A percentile compares a stretch with the other conserved stretches of the same genome.
Evolutionary conservation across 2,329 filamentous ascomycete species (phyloP).

Genomic region (Pyrenophora teres): DNA sequence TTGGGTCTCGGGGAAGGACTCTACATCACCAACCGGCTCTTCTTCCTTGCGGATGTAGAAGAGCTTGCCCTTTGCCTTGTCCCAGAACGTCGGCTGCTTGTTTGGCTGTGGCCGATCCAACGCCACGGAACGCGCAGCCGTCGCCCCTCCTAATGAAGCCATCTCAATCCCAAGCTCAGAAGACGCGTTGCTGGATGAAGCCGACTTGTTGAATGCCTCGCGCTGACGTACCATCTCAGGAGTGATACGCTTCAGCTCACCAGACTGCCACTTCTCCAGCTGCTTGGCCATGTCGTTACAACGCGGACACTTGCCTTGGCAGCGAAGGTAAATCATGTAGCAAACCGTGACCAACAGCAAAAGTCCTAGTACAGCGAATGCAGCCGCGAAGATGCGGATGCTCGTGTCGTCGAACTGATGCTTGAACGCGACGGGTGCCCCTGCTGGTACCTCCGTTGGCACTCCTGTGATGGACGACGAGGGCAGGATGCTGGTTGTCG

Average conservation of each 20-base stretch:
- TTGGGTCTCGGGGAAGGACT: neutral
- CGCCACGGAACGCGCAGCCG: neutral
- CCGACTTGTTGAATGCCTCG: neutral
- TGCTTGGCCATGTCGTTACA: constrained; percentile 7
- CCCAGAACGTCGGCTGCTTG: constrained; percentile 4
- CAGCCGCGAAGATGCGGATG: constrained; percentile 1
- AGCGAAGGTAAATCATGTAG: constrained; percentile 10
- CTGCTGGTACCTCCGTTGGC: neutral
- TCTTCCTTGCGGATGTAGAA: neutral
- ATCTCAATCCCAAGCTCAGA: constrained; percentile 6
- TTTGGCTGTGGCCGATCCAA: neutral
- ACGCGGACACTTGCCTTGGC: constrained; percentile 10
- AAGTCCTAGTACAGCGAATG: constrained; percentile 2
- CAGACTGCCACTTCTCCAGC: constrained; percentile 14
- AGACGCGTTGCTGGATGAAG: neutral
- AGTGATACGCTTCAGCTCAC: constrained; percentile 14
- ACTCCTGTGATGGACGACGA: neutral
- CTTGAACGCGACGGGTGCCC: no score
- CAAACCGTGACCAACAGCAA: constrained; percentile 3
- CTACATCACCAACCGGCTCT: neutral
- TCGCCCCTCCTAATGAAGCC: neutral
- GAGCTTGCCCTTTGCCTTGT: constrained; percentile 1
- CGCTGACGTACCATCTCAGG: constrained; percentile 9
- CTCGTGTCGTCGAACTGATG: constrained; percentile 7
- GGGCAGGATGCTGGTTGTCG: neutral